A percentile compares a stretch with the other conserved stretches of the same genome.
phyloP scores from a whole-genome alignment of 1,284 basidiomycete species.

The Fomes fomentarius region DNA sequence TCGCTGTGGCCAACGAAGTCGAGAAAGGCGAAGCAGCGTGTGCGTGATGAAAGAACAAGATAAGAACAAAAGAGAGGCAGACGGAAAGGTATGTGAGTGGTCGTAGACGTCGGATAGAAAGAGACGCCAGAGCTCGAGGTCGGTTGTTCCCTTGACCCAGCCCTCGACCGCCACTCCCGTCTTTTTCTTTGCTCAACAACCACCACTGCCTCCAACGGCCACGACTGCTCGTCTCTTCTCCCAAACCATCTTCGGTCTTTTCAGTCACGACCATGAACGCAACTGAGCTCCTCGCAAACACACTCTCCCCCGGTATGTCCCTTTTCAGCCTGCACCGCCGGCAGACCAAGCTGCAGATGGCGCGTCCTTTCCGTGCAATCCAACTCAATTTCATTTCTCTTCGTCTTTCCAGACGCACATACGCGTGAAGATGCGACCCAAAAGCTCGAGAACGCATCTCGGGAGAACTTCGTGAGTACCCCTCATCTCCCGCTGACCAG shows the following conservation, averaged over 20 bases:
- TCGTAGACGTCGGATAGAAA: slow-evolving; percentile 7
- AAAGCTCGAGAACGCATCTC: slow-evolving; percentile 83
- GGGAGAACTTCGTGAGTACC: slow-evolving; percentile 81
- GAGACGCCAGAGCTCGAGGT: slow-evolving; percentile 13
- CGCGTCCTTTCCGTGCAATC: slow-evolving; percentile 15
- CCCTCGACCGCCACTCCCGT: slow-evolving; percentile 20
- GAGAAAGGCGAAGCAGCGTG: background rate
- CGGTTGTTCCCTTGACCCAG: slow-evolving; percentile 22
- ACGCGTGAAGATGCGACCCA: slow-evolving; percentile 89
- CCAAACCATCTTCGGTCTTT: slow-evolving; percentile 11
- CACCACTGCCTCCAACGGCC: slow-evolving; percentile 22
- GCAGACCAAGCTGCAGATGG: slow-evolving; percentile 17
- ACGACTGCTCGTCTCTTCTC: slow-evolving; percentile 16
- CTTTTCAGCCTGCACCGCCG: slow-evolving; percentile 13
- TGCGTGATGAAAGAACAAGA: background rate
- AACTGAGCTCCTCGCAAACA: slow-evolving; percentile 86
- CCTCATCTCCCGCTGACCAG: slow-evolving; percentile 20
- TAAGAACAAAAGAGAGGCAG: slow-evolving; percentile 5
- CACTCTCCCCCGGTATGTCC: slow-evolving; percentile 82
- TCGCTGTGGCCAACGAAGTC: background rate
- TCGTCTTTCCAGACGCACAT: slow-evolving; percentile 61
- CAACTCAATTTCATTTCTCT: slow-evolving; percentile 7
- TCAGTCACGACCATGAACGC: slow-evolving; percentile 75
- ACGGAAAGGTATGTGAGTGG: background rate
- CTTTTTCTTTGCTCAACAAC: slow-evolving; percentile 14